Conservation (phyloP, 169 alveolate species). For the Cryptosporidium xiaoi region DNA sequence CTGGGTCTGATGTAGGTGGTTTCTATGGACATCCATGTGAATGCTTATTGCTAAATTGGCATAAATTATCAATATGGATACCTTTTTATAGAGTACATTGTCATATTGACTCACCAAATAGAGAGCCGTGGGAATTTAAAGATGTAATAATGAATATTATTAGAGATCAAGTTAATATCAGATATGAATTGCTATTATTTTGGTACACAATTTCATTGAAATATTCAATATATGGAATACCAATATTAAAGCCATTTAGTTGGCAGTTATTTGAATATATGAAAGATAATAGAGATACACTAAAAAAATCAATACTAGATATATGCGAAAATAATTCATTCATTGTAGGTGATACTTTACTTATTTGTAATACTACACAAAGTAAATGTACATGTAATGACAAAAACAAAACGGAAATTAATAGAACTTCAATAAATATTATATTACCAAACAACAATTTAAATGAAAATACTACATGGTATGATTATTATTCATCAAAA, state of each 20-base stretch:
- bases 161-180: conserved; percentile 26
- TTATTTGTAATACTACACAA: conserved; percentile 23
- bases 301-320: conserved; percentile 4
- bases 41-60: conserved; percentile 89
- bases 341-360: conserved; percentile 11
- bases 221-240: conserved; percentile 65
- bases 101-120: conserved; percentile 62
- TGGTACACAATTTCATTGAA: conserved; percentile 66
- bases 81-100: conserved; percentile 73
- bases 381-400: conserved; percentile 24
- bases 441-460: conserved; percentile 14
- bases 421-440: neutral
- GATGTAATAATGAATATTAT: conserved; percentile 27
- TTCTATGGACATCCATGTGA: conserved; percentile 87
- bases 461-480: conserved; percentile 44
- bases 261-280: conserved; percentile 22
- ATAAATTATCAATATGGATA: conserved; percentile 85
- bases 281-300: neutral
- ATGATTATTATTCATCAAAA: conserved; percentile 31
- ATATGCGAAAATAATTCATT: conserved; percentile 44
- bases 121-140: conserved; percentile 74
- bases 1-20: conserved; percentile 94
- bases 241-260: conserved; percentile 51
- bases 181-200: conserved; percentile 68
- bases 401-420: neutral